Conservation (phyloP, 1,139 yeast genomes). For the Waltiozyma sp. region DNA sequence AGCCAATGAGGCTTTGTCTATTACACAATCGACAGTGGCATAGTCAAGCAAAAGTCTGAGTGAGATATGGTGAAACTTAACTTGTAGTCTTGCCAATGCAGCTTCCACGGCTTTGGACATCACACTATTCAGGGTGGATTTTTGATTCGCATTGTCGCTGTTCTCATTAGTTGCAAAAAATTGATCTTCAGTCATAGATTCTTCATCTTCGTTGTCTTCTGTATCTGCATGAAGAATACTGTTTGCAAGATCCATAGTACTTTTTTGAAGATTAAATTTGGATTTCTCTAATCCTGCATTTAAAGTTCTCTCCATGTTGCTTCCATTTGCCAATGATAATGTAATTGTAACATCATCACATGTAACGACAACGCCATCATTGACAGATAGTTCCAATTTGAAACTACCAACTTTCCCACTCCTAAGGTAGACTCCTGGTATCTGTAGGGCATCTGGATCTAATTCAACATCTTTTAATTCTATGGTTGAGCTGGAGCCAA, state of each 20-base stretch:
- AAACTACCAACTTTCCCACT: constrained; percentile 51
- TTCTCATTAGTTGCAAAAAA: neutral
- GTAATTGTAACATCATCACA: constrained; percentile 48
- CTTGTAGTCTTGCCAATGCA: constrained; percentile 51
- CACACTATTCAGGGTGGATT: constrained; percentile 34
- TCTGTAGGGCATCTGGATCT: constrained; percentile 53
- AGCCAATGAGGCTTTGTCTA: constrained; percentile 30
- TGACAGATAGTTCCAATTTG: constrained; percentile 39
- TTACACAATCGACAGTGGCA: constrained; percentile 31
- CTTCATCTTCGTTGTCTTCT: neutral
- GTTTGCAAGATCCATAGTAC: constrained; percentile 55
- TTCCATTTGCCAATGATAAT: constrained; percentile 32
- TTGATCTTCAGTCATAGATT: neutral
- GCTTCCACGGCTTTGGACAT: constrained; percentile 57
- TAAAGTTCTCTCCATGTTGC: constrained; percentile 1
- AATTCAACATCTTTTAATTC: constrained; percentile 53
- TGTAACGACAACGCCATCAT: constrained; percentile 57
- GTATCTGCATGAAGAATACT: constrained; percentile 34
- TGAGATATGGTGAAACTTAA: constrained; percentile 33
- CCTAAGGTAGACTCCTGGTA: constrained; percentile 59
- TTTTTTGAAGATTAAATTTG: constrained; percentile 42
- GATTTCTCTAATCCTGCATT: constrained; percentile 20
- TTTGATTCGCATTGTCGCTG: constrained; percentile 1
- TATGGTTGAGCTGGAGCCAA: constrained; percentile 45
- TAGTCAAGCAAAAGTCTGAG: constrained; percentile 43